A percentile compares a stretch with the other conserved stretches of the same genome.
Evolutionary conservation across 768 basidiomycete genomes (phyloP).

Genomic region (Suillus variegatus): DNA sequence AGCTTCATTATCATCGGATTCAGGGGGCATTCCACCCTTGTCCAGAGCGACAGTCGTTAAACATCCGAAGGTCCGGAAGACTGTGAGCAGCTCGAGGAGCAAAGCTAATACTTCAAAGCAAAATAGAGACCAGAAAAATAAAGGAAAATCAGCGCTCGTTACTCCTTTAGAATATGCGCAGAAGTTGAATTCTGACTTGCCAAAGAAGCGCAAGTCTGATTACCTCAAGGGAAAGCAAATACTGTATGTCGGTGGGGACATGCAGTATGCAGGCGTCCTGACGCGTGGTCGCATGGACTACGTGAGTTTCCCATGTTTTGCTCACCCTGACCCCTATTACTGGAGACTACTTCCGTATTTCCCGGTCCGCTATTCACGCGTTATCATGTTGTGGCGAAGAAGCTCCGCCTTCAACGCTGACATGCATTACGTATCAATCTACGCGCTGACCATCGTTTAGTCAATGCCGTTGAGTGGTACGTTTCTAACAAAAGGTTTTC

Average conservation of each 20-base stretch:
- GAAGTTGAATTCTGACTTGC: constrained; percentile 32
- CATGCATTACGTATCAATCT: not conserved
- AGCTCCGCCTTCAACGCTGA: constrained; percentile 4
- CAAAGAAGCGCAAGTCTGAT: constrained; percentile 20
- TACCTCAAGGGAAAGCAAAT: constrained; percentile 57
- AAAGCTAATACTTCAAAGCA: constrained; percentile 8
- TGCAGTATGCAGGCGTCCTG: constrained; percentile 46
- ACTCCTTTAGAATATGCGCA: constrained; percentile 57
- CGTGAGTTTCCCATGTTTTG: constrained; percentile 42
- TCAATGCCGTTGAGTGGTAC: not conserved
- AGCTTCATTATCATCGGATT: constrained; percentile 2
- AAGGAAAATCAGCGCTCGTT: constrained; percentile 42
- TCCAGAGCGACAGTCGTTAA: not conserved
- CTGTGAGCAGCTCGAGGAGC: constrained; percentile 23
- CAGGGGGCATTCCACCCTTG: constrained; percentile 1
- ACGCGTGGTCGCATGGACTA: constrained; percentile 62
- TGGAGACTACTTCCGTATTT: not conserved
- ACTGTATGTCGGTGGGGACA: constrained; percentile 62
- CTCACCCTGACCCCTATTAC: constrained; percentile 5
- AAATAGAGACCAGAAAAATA: constrained; percentile 31
- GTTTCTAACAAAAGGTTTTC: not conserved
- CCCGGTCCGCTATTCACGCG: constrained; percentile 2
- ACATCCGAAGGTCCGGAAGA: constrained; percentile 19
- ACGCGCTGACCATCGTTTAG: not conserved
- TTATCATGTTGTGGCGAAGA: not conserved